Conservation (phyloP, 2,329 filamentous ascomycete species). For the Samsoniella hepiali region DNA sequence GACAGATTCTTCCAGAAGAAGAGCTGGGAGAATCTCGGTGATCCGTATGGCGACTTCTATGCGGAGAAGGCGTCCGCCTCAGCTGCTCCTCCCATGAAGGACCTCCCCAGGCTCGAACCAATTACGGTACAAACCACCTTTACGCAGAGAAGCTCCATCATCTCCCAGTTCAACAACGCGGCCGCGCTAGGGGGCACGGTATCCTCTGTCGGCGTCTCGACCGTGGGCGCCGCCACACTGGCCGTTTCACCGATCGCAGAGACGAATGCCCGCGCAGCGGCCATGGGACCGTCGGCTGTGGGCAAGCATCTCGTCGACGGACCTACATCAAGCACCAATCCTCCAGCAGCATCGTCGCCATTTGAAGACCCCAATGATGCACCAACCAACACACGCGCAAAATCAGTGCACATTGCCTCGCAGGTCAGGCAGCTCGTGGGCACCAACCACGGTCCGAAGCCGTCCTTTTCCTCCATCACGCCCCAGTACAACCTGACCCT, state of each 20-base stretch:
- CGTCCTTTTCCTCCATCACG: slow-evolving; percentile 12
- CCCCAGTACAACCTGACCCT: slow-evolving; percentile 28
- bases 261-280: not conserved
- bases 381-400: not conserved
- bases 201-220: not conserved
- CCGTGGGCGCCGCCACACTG: not conserved
- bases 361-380: not conserved
- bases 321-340: not conserved
- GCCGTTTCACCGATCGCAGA: not conserved
- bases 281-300: not conserved
- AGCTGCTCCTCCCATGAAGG: not conserved
- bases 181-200: not conserved
- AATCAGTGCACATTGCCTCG: not conserved
- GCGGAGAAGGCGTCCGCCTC: not conserved
- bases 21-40: slow-evolving; percentile 11
- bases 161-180: not conserved
- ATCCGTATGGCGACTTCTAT: not conserved
- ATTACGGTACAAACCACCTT: slow-evolving; percentile 10
- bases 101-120: not conserved
- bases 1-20: not conserved
- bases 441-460: slow-evolving; percentile 7
- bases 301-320: not conserved
- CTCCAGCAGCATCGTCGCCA: not conserved
- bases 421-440: not conserved
- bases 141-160: not conserved